Percentiles rank a stretch among this genome's conserved stretches.
Conservation (phyloP, 495 filamentous ascomycete genomes). For the Xylaria sp. region DNA sequence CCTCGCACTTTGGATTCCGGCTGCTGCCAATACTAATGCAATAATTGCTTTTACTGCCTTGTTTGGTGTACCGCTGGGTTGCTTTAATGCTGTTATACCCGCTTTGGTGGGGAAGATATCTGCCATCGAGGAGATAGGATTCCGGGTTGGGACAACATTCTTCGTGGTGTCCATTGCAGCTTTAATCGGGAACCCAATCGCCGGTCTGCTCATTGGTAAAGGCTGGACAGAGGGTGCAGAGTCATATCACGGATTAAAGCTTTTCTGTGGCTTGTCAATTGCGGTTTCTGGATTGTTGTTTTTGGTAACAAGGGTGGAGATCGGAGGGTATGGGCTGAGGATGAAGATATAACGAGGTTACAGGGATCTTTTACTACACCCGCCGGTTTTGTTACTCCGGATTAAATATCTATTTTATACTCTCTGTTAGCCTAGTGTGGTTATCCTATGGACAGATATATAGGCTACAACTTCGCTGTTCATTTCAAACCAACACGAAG, state of each 20-base stretch:
- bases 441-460: no score
- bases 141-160: conserved; percentile 5
- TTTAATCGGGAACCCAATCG: conserved; percentile 1
- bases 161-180: conserved; percentile 3
- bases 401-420: not conserved
- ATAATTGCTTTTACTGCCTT: conserved; percentile 46
- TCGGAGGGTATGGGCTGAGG: not conserved
- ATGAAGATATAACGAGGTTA: not conserved
- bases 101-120: conserved; percentile 12
- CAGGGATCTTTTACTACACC: not conserved
- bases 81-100: conserved; percentile 6
- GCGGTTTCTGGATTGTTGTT: not conserved
- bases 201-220: conserved; percentile 3
- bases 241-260: conserved; percentile 13
- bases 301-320: not conserved
- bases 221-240: conserved; percentile 1
- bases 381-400: not conserved
- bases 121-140: conserved; percentile 13
- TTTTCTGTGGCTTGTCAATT: conserved; percentile 9
- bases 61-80: conserved; percentile 41
- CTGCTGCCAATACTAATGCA: conserved; percentile 29
- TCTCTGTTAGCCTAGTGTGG: no score
- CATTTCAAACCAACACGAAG: no score
- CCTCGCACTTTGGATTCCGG: conserved; percentile 43
- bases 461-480: no score